Evolutionary conservation across 345 rosid species (phyloP).

Genomic region (Lepidium aucheri): DNA sequence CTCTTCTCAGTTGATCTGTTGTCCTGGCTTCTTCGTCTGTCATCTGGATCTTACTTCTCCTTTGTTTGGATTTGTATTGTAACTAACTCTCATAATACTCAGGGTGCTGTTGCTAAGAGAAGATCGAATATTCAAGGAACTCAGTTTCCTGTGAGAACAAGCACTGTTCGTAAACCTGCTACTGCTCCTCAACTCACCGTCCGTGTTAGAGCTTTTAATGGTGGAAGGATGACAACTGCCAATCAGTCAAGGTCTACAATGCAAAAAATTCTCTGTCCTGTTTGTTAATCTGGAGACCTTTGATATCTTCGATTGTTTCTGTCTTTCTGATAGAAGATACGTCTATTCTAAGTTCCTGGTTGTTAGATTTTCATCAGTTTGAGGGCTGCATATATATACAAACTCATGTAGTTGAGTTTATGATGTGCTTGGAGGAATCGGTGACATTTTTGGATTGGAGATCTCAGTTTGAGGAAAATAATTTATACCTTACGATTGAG

Average conservation of each 20-base stretch:
- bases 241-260: conserved; percentile 56
- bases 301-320: not conserved
- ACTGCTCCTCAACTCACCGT: conserved; percentile 33
- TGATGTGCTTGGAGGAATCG: not conserved
- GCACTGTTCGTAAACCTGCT: conserved; percentile 48
- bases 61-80: not conserved
- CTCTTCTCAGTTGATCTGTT: not conserved
- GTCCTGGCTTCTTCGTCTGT: not conserved
- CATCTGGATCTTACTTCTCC: not conserved
- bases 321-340: not conserved
- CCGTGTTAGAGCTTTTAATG: conserved; percentile 41
- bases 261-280: conserved; percentile 7
- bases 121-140: conserved; percentile 50
- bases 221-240: conserved; percentile 30
- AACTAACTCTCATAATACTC: conserved; percentile 4
- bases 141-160: conserved; percentile 47
- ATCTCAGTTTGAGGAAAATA: not conserved
- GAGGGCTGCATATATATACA: not conserved
- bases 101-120: conserved; percentile 70
- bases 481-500: not conserved
- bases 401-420: not conserved
- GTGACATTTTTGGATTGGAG: not conserved
- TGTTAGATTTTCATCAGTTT: not conserved
- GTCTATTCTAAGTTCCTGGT: not conserved
- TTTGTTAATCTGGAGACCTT: not conserved